Evolutionary conservation across 495 filamentous ascomycete genomes (phyloP), one percentile per base, ranked within the genome.

Genomic region (Annulohypoxylon bovei): DNA sequence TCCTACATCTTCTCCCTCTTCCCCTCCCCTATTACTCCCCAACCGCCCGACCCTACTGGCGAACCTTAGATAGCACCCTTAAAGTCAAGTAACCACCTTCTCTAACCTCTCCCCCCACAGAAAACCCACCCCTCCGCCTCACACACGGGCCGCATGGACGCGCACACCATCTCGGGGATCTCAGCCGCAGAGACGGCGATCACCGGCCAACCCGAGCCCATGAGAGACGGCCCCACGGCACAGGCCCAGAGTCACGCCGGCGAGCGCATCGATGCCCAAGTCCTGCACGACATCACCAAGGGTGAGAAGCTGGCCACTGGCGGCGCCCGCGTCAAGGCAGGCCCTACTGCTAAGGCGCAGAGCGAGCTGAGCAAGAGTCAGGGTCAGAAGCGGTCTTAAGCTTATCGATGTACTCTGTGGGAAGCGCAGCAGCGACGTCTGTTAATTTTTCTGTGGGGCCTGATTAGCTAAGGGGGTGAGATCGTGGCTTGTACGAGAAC

Each of bases 271-370:
- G 70, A 68, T 27, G 37, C 56, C 18, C 46, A 72, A 67, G 68
- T 62, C 40, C 56, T 77, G 6, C 71, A 75, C 52, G 76, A 76
- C 57, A 78, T 78, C 32, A 79, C 74, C 9, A 62, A 74, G 49
- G 76, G 74, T 40, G 76, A 78, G 66, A 62, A 72, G 33, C 27
- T 33, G 23, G 44, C 75, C 11, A 77, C 67, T 0, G 74, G 62
- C 14, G 74, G 65, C 25, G 57, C 67, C 25, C 50, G 59, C 6
- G 60, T 77, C 27, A 76, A 76, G 33, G 68, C 76, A 2, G 77
- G 74, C 4, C 77, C 72, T 7, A 78, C 76, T 9, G 28, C 67
- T 6, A 65, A 67, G 9, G 76, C 74, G 18, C 76, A 78, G 69
- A 79, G 76, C 39, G 70, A 74, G 53, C 46, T 78, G 2, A 44